Percentiles rank a stretch among this genome's conserved stretches.
Conservation (phyloP, 139 green algal species). For the Picochlorum sp. region DNA sequence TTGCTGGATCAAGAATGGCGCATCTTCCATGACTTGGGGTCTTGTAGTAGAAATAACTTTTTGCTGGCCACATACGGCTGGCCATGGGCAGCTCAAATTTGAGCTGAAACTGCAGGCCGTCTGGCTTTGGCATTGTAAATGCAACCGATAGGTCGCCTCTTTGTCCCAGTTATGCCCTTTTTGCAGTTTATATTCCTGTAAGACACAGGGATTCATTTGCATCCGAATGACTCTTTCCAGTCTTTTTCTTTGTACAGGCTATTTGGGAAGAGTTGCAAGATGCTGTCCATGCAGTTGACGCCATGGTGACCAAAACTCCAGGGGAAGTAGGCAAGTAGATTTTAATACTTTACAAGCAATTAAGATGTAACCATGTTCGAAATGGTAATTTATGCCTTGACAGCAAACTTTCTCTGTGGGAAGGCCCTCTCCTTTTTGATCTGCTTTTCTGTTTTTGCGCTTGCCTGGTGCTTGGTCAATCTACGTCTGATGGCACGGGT, state of each 20-base stretch:
- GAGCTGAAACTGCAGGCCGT: no score
- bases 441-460: constrained; percentile 64
- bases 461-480: constrained; percentile 76
- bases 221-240: no score
- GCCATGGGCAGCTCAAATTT: no score
- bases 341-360: not conserved
- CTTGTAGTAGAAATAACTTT: no score
- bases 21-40: not conserved
- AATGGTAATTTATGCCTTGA: constrained; percentile 68
- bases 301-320: constrained; percentile 27
- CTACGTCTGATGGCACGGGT: constrained; percentile 85
- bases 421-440: constrained; percentile 79
- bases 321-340: constrained; percentile 13
- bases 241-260: constrained; percentile 8
- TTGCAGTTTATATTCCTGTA: no score
- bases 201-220: no score
- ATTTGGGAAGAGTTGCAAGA: constrained; percentile 56
- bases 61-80: no score
- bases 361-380: constrained; percentile 5
- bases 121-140: no score
- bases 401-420: constrained; percentile 83
- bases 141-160: no score
- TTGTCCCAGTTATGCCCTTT: no score
- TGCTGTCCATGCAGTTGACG: constrained; percentile 39
- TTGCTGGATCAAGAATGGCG: not conserved